These are phyloP conservation scores for Penicillium sp. DNA, from an alignment of 2,329 filamentous ascomycete species.

Conservation along the genomic window DNA sequence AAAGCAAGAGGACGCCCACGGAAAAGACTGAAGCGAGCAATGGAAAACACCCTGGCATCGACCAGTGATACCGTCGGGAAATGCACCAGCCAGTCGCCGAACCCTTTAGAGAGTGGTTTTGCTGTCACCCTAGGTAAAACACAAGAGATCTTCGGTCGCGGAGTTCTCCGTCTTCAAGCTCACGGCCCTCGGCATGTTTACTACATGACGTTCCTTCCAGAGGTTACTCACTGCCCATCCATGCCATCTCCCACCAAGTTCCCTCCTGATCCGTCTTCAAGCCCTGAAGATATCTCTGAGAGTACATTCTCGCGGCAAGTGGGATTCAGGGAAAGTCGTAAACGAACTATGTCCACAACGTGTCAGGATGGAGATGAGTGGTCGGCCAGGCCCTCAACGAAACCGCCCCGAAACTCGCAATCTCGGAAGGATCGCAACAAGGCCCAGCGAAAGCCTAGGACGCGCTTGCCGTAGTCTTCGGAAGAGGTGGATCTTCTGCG, in stretches of 20 bases:
- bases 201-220: slow-evolving; percentile 13
- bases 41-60: neutral
- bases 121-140: neutral
- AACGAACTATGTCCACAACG: neutral
- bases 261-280: neutral
- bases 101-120: neutral
- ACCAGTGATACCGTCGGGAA: neutral
- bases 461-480: neutral
- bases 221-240: slow-evolving; percentile 1
- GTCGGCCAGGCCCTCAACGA: no score
- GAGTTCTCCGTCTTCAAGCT: slow-evolving; percentile 11
- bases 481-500: neutral
- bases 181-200: slow-evolving; percentile 8
- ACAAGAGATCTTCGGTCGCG: slow-evolving; percentile 13
- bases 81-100: neutral
- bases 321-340: neutral
- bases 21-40: neutral
- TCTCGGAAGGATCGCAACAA: neutral
- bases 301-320: neutral
- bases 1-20: slow-evolving; percentile 1
- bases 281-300: neutral
- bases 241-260: neutral
- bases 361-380: neutral
- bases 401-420: neutral
- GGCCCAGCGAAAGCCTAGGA: neutral